A percentile compares a stretch with the other conserved stretches of the same genome.
Conservation (phyloP, 2,329 filamentous ascomycete species). For the Fusarium nematophilum region DNA sequence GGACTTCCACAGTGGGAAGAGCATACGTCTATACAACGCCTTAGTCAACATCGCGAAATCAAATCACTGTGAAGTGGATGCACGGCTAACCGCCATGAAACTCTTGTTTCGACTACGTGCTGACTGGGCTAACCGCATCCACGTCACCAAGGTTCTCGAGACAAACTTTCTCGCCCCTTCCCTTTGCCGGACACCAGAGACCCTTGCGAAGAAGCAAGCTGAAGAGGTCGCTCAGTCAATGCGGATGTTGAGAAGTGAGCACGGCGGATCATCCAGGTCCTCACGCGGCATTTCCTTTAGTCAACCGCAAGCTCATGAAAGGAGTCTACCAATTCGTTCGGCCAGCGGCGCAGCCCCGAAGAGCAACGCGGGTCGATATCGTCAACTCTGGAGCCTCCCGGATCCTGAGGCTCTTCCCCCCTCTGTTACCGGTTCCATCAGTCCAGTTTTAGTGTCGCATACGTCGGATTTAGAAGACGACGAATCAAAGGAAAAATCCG, state of each 20-base stretch:
- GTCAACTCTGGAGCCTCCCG: slow-evolving; percentile 68
- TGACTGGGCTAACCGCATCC: slow-evolving; percentile 82
- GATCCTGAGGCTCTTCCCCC: slow-evolving; percentile 67
- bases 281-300: slow-evolving; percentile 65
- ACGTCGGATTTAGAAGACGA: slow-evolving; percentile 34
- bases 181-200: slow-evolving; percentile 72
- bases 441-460: slow-evolving; percentile 62
- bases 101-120: slow-evolving; percentile 85
- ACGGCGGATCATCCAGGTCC: slow-evolving; percentile 51
- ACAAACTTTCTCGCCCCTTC: slow-evolving; percentile 78
- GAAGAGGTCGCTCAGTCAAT: slow-evolving; percentile 62
- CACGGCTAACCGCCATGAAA: slow-evolving; percentile 80
- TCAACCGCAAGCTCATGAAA: slow-evolving; percentile 59
- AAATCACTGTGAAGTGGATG: slow-evolving; percentile 71
- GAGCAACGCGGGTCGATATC: slow-evolving; percentile 52
- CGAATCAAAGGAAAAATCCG: slow-evolving; percentile 6
- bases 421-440: slow-evolving; percentile 57
- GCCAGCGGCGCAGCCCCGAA: slow-evolving; percentile 54
- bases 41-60: slow-evolving; percentile 73
- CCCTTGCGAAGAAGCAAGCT: slow-evolving; percentile 61
- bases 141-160: slow-evolving; percentile 76
- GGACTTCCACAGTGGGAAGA: slow-evolving; percentile 73
- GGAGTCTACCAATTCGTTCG: slow-evolving; percentile 54
- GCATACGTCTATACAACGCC: slow-evolving; percentile 69
- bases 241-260: slow-evolving; percentile 59